phyloP scores from a whole-genome alignment of 2,329 filamentous ascomycete genomes.

The Venturia oleaginea region DNA sequence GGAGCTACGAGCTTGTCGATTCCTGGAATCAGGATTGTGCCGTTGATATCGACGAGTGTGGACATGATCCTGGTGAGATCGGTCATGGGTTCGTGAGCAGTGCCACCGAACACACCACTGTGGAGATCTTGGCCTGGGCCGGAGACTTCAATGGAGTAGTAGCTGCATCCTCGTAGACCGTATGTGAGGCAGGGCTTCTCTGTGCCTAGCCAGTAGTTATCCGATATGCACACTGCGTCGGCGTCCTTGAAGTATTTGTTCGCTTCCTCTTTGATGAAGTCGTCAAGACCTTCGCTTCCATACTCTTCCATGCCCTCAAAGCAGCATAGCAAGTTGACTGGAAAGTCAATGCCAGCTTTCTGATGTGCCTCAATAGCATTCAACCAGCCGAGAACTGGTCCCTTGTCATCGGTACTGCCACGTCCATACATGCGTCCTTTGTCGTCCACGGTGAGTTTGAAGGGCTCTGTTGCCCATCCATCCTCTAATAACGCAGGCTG shows the following conservation, averaged over 20 bases:
- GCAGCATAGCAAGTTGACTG: constrained; percentile 97
- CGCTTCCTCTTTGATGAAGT: constrained; percentile 83
- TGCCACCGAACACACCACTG: constrained; percentile 93
- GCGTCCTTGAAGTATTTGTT: constrained; percentile 93
- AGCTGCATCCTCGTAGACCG: constrained; percentile 93
- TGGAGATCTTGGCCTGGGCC: constrained; percentile 91
- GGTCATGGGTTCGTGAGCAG: constrained; percentile 97
- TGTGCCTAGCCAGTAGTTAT: constrained; percentile 99
- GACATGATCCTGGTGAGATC: constrained; percentile 77
- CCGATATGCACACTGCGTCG: constrained; percentile 94
- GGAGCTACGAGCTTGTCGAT: constrained; percentile 89
- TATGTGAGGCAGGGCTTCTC: constrained; percentile 98
- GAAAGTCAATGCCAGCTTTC: constrained; percentile 87
- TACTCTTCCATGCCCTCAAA: constrained; percentile 99
- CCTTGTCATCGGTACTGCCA: constrained; percentile 95
- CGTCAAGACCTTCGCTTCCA: constrained; percentile 90
- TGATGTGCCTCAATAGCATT: constrained; percentile 98
- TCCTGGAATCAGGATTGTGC: constrained; percentile 90
- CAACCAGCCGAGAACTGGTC: constrained; percentile 91
- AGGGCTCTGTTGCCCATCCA: constrained; percentile 93
- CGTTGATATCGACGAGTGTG: constrained; percentile 77
- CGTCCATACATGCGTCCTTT: constrained; percentile 94
- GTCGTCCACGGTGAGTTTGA: constrained; percentile 76
- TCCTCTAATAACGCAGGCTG: constrained; percentile 90
- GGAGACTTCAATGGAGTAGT: constrained; percentile 86